Conservation (phyloP, 2,329 filamentous ascomycete genomes). For the Neophaeococcomyces mojaviensis region DNA sequence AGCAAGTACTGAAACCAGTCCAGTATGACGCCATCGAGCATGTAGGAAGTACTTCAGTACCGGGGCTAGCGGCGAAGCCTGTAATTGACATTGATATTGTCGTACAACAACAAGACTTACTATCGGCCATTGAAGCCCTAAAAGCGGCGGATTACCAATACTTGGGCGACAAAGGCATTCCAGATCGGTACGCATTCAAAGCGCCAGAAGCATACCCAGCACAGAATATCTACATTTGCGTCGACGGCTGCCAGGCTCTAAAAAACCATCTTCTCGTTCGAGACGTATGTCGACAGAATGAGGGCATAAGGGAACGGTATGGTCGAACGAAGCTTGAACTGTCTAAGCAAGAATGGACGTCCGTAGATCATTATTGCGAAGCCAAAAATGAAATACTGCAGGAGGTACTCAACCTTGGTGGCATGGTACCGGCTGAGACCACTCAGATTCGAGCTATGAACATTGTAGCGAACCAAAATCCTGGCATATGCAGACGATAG, state of each 20-base stretch:
- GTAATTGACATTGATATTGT: constrained; percentile 33
- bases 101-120: constrained; percentile 23
- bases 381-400: constrained; percentile 14
- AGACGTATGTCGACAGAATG: constrained; percentile 28
- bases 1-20: constrained; percentile 11
- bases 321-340: constrained; percentile 14
- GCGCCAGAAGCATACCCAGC: constrained; percentile 25
- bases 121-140: constrained; percentile 26
- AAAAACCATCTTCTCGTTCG: constrained; percentile 34
- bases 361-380: constrained; percentile 18
- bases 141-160: constrained; percentile 28
- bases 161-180: constrained; percentile 30
- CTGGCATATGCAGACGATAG: too few relatives aligned
- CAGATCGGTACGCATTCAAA: constrained; percentile 30
- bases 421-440: constrained; percentile 1
- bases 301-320: constrained; percentile 25
- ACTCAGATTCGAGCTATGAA: not conserved
- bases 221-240: constrained; percentile 32
- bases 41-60: constrained; percentile 32
- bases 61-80: constrained; percentile 30
- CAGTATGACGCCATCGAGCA: constrained; percentile 28
- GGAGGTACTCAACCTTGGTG: not conserved
- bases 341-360: constrained; percentile 12
- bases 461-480: too few relatives aligned
- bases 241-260: constrained; percentile 28